Conservation (phyloP, 306 rosid species). For the Glycine latifolia region DNA sequence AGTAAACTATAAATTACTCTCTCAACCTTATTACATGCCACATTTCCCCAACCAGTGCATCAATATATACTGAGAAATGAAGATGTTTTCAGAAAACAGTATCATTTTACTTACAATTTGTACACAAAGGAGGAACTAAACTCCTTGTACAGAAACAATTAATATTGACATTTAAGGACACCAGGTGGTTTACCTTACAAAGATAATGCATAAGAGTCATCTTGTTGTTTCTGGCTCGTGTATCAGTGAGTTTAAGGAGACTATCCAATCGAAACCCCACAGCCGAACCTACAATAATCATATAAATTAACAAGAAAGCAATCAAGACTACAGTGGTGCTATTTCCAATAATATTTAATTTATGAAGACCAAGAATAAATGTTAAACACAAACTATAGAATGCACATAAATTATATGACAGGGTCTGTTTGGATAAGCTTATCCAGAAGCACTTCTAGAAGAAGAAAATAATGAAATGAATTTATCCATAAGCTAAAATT, state of each 20-base stretch:
- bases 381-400: slow-evolving; percentile 16
- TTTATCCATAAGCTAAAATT: too few relatives aligned
- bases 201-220: slow-evolving; percentile 99
- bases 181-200: slow-evolving; percentile 81
- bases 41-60: slow-evolving; percentile 23
- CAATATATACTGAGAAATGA: slow-evolving; percentile 4
- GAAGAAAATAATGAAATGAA: too few relatives aligned
- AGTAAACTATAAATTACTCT: background rate
- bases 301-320: slow-evolving; percentile 38
- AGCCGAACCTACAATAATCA: slow-evolving; percentile 76
- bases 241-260: slow-evolving; percentile 94
- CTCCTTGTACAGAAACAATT: background rate
- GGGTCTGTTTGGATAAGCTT: too few relatives aligned
- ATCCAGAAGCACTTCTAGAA: too few relatives aligned
- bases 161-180: slow-evolving; percentile 23
- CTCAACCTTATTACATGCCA: background rate
- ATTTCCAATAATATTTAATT: slow-evolving; percentile 21
- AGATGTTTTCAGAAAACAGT: slow-evolving; percentile 17
- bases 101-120: background rate
- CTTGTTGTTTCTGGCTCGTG: slow-evolving; percentile 88
- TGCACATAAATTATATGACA: slow-evolving; percentile 10
- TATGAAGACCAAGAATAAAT: slow-evolving; percentile 23
- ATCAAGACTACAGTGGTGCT: slow-evolving; percentile 22
- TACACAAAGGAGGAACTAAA: slow-evolving; percentile 15
- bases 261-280: slow-evolving; percentile 98